Evolutionary conservation across 208 protist genomes (phyloP).

Genomic region (Plasmodiophora brassicae): DNA sequence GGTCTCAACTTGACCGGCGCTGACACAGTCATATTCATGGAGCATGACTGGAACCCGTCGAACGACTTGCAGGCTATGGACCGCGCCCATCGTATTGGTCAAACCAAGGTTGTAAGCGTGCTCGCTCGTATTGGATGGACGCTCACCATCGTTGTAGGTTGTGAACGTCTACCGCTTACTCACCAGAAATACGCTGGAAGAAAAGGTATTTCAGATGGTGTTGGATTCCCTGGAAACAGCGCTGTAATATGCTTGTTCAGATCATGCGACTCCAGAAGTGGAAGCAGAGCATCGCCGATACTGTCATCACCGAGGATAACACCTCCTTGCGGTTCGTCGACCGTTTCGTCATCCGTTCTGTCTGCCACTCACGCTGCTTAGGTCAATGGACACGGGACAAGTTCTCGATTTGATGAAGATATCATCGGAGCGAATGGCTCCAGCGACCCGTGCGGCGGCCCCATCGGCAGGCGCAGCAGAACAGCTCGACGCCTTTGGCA

Average conservation of each 20-base stretch:
- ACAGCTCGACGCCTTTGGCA: neutral
- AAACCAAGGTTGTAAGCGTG: constrained; percentile 67
- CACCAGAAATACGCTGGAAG: constrained; percentile 67
- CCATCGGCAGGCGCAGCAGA: neutral
- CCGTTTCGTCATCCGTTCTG: neutral
- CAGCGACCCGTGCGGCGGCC: neutral
- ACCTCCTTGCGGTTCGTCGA: constrained; percentile 42
- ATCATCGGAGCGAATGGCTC: neutral
- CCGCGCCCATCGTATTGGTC: constrained; percentile 91
- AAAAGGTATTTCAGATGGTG: constrained; percentile 66
- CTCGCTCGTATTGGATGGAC: constrained; percentile 43
- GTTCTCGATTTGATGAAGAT: constrained; percentile 18
- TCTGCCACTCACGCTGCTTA: neutral
- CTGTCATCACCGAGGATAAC: constrained; percentile 69
- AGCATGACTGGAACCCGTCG: constrained; percentile 97
- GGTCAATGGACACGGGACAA: neutral
- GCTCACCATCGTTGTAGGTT: constrained; percentile 7
- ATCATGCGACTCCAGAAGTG: constrained; percentile 55
- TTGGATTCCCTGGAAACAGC: no score
- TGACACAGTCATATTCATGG: constrained; percentile 98
- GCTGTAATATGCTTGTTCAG: no score
- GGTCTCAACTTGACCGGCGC: constrained; percentile 96
- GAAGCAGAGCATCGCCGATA: constrained; percentile 68
- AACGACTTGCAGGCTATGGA: constrained; percentile 91
- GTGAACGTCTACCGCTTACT: constrained; percentile 74